Conservation (phyloP, 331 rosid species). For the Prunus yedoensis region DNA sequence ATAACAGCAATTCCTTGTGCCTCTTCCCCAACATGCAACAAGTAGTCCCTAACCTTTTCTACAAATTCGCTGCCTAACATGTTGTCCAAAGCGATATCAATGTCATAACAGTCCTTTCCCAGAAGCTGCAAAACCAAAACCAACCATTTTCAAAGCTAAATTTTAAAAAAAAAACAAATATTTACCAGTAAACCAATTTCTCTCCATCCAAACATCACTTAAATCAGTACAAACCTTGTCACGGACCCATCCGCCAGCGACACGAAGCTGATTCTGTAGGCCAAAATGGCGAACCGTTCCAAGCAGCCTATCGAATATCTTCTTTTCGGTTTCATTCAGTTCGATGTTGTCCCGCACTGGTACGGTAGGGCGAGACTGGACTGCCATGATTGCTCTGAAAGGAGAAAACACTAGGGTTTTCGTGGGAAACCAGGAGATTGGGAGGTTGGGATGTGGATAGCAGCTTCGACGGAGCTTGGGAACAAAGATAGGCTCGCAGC, state of each 20-base stretch:
- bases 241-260: slow-evolving; percentile 98
- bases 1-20: slow-evolving; percentile 84
- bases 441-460: background rate
- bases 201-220: no score
- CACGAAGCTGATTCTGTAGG: slow-evolving; percentile 73
- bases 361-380: slow-evolving; percentile 19
- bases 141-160: slow-evolving; percentile 5
- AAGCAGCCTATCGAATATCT: slow-evolving; percentile 69
- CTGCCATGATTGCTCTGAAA: slow-evolving; percentile 39
- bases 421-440: slow-evolving; percentile 22
- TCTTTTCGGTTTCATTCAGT: slow-evolving; percentile 55
- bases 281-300: slow-evolving; percentile 57
- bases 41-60: slow-evolving; percentile 68
- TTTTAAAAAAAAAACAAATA: background rate
- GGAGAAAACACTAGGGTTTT: slow-evolving; percentile 35
- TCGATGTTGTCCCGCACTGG: slow-evolving; percentile 58
- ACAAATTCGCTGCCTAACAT: slow-evolving; percentile 89
- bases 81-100: slow-evolving; percentile 79
- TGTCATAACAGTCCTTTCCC: slow-evolving; percentile 85
- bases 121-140: slow-evolving; percentile 54
- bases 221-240: slow-evolving; percentile 57
- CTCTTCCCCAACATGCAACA: slow-evolving; percentile 73
- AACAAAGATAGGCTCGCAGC: slow-evolving; percentile 1
- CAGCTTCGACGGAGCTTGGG: background rate
- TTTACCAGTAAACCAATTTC: background rate